These are phyloP conservation scores for Globisporangium carolinianum DNA, from an alignment of 352 stramenopile species.

Conservation along the genomic window DNA sequence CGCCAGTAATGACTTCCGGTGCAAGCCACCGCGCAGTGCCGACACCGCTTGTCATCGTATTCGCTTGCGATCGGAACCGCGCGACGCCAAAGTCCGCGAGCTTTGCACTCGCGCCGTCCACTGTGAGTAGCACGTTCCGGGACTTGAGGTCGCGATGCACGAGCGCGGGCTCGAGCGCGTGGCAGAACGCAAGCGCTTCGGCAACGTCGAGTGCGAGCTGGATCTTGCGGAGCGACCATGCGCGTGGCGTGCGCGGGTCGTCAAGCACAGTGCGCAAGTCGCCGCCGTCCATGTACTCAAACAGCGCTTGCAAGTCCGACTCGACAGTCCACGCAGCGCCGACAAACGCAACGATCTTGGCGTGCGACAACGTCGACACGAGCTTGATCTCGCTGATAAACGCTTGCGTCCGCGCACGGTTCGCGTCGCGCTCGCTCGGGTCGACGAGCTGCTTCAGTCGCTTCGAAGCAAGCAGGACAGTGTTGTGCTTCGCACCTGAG, in stretches of 20 bases:
- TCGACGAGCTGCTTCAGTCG: constrained; percentile 15
- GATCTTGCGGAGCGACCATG: constrained; percentile 40
- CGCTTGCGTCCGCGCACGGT: constrained; percentile 22
- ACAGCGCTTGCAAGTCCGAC: constrained; percentile 43
- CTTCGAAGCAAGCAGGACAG: constrained; percentile 13
- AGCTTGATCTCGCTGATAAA: constrained; percentile 21
- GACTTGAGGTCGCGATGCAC: constrained; percentile 17
- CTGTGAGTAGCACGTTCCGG: constrained; percentile 38
- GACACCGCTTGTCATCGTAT: constrained; percentile 5
- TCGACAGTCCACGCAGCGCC: constrained; percentile 49
- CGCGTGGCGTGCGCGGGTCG: constrained; percentile 1
- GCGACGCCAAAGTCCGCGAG: neutral
- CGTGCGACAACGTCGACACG: too few relatives aligned
- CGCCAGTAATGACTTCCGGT: constrained; percentile 30
- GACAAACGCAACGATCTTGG: constrained; percentile 32
- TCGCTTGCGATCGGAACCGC: neutral
- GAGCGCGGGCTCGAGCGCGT: constrained; percentile 47
- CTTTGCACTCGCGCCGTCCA: constrained; percentile 7
- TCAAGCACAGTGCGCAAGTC: constrained; percentile 36
- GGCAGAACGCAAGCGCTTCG: constrained; percentile 55
- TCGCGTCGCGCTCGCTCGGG: constrained; percentile 15
- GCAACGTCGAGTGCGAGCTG: constrained; percentile 47
- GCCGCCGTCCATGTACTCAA: constrained; percentile 58
- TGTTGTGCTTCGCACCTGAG: neutral
- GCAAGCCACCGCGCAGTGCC: constrained; percentile 28